Percentiles rank a stretch among this genome's conserved stretches.
Evolutionary conservation across 2,329 filamentous ascomycete genomes (phyloP).

Genomic region (Stagonosporopsis chrysanthemi): DNA sequence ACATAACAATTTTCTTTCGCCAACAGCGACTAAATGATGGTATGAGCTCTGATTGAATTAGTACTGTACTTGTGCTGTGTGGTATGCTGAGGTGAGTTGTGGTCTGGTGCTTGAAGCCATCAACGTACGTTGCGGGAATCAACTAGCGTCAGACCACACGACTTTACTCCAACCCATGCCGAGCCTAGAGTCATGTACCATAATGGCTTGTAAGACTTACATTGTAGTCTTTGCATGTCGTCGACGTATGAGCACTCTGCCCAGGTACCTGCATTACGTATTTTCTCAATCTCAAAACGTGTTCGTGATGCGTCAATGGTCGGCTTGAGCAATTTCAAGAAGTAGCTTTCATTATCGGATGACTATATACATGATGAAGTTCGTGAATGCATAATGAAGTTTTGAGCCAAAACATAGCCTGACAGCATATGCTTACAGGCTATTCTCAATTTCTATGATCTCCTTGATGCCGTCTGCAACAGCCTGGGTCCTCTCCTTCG

Average conservation of each 20-base stretch:
- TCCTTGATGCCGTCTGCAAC: conserved; percentile 58
- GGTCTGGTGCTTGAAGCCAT: background rate
- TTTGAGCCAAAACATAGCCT: conserved; percentile 3
- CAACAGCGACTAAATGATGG: no score
- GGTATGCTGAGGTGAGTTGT: background rate
- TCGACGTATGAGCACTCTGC: background rate
- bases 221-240: background rate
- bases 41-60: no score
- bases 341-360: conserved; percentile 19
- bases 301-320: background rate
- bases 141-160: no score
- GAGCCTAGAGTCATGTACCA: background rate
- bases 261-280: background rate
- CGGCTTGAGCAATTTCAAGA: background rate
- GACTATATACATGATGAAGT: conserved; percentile 28
- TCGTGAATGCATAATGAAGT: conserved; percentile 24
- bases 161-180: background rate
- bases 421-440: conserved; percentile 36
- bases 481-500: conserved; percentile 60
- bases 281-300: background rate
- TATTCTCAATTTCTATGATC: conserved; percentile 70
- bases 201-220: background rate
- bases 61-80: no score
- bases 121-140: background rate
- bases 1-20: no score